Evolutionary conservation across 2,329 filamentous ascomycete species (phyloP), one percentile per base, ranked within the genome.

Genomic region (Beauveria rudraprayagi): DNA sequence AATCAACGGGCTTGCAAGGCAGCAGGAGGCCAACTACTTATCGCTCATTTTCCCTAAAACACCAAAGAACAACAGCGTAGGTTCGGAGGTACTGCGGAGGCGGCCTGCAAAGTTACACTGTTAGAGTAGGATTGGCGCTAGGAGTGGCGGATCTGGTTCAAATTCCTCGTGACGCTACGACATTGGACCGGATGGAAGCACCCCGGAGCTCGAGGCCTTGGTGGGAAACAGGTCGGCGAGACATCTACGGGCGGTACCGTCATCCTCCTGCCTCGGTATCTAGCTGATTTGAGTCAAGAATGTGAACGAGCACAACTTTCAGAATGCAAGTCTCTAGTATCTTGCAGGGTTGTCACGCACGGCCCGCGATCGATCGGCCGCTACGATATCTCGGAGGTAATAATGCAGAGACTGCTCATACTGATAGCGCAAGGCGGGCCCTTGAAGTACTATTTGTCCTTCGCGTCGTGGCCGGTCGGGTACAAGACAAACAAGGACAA

Each of bases 81-180:
- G 52, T 46, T 61, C 48, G 54, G 60, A 34, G 60, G 28, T 48
- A 58, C 41, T 61, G 41, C 60, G 60, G 51, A 55, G 50, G 28
- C 19, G 51, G 51, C 55, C 58, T 61, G 51, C 34, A 37, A 37
- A 37, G 58, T 55, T 43, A 41, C 43, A 17, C 43, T 50, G 37
- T 24, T 24, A 48, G 51, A 46, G 22, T 54, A 1, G 56, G 9
- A 46, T 41, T 37, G 22, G 22, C 51, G 58, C 58, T 60, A 55
- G 11, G 43, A 55, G 58, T 55, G 51, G 58, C 58, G 58, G 60
- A 61, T 61, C 60, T 61, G 30, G 60, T 24, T 61, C 40, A 30
- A 37, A 11, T n/a, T 22, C 47, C 60, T 61, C 52, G 60, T 61
- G 60, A 61, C 60, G 44, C 34, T 44, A 51, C 44, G 24, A n/a